Base-by-base conservation (phyloP, 495 filamentous ascomycete species). In the Aspergillus diversus region DNA sequence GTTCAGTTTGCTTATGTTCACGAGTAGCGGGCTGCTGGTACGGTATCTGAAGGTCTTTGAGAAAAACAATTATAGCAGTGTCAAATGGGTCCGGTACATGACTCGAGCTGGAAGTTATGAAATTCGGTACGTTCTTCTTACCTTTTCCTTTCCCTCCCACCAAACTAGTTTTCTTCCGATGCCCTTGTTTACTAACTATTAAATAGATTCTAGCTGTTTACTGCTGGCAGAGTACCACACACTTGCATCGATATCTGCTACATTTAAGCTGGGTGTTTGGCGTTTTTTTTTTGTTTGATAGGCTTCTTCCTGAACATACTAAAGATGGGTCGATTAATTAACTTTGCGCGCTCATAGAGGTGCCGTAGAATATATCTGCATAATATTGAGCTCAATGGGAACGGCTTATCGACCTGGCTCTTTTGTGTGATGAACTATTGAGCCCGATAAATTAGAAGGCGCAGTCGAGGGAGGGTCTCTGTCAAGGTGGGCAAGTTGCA, bases 31-130 rank as follows among this genome's bases (percentile, higher is more conserved):
- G 15, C 74, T 99, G 68, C 72, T 99, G 65, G 96, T 99, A 54
- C 79, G 96, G 47, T 99, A 99, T 77, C 78, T 99, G 61, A 99
- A 99, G 80, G 96, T 99, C 32, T 99, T 99, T 80, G 96, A 99
- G 83, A 99, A 99, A 87, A 92, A 84, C 73, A 97, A 98, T 77
- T 99, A 99, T 72, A 93, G 90, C 60, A 96, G 91, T 67, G 96
- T 99, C 9, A 99, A 99, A 72, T 99, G 96, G 96, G 96, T 99
- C 66, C 80, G 96, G 69, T 99, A 99, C 77, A 99, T 99, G 96
- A 99, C 96, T 33, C 84, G 96, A 52, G 96, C 94, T 16, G 83
- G 83, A 47, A 85, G 83, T 69, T 85, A 85, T 65, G 83, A 85
- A 68, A 83, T 86, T 53, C 76, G 83, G 80, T 86, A 80, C 27